Conservation (phyloP, 352 stramenopile species). For the Phytophthora ramorum region DNA sequence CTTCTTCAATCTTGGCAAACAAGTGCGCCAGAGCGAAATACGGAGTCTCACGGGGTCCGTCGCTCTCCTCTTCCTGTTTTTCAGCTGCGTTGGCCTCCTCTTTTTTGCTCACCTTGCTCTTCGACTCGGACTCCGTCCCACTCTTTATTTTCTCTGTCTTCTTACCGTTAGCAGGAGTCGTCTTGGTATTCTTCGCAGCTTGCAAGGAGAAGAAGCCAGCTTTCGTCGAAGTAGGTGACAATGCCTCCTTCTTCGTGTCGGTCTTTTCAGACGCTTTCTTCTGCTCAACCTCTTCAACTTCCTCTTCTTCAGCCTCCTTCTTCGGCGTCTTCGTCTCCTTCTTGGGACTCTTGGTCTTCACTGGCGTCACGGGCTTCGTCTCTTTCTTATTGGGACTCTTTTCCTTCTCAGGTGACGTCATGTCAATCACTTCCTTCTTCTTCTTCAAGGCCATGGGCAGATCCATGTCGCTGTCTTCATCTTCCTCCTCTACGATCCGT, state of each 20-base stretch:
- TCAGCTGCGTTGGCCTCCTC: constrained; percentile 13
- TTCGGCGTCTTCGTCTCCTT: constrained; percentile 7
- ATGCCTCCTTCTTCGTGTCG: constrained; percentile 21
- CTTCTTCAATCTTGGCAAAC: constrained; percentile 82
- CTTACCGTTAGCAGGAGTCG: constrained; percentile 14
- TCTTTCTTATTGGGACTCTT: constrained; percentile 37
- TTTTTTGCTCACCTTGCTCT: constrained; percentile 17
- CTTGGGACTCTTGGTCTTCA: constrained; percentile 16
- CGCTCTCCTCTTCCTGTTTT: constrained; percentile 11
- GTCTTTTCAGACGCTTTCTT: constrained; percentile 13
- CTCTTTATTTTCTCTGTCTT: constrained; percentile 17
- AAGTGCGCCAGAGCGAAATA: constrained; percentile 73
- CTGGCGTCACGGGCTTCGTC: constrained; percentile 9
- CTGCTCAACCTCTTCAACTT: constrained; percentile 21
- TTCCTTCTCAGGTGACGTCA: constrained; percentile 35
- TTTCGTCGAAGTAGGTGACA: constrained; percentile 19
- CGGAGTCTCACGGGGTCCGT: constrained; percentile 36
- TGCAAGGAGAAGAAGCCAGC: constrained; percentile 39
- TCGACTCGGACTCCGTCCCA: constrained; percentile 12
- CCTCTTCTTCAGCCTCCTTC: constrained; percentile 8
- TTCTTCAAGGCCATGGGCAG: constrained; percentile 27
- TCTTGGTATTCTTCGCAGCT: constrained; percentile 24
- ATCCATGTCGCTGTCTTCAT: constrained; percentile 55
- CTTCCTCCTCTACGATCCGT: constrained; percentile 64
- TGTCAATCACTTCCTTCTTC: constrained; percentile 46